Conservation (phyloP, 257 asterid genomes). For the Ligustrum vulgare region DNA sequence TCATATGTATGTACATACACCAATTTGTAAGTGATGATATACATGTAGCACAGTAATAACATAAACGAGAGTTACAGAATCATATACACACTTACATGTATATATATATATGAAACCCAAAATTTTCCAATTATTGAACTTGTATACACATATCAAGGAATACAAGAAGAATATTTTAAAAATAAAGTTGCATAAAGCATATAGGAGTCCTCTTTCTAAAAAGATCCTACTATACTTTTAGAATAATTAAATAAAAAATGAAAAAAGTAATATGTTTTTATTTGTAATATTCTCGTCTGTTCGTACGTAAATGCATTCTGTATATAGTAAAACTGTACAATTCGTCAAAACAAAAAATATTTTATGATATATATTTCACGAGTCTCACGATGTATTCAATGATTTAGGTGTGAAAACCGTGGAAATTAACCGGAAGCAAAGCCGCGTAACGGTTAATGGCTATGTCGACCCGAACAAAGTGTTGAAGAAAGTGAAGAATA, state of each 20-base stretch:
- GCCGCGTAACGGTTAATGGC: conserved; percentile 68
- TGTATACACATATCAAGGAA: neutral
- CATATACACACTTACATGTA: no score
- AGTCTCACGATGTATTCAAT: neutral
- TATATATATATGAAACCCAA: neutral
- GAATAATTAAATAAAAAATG: neutral
- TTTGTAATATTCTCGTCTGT: neutral
- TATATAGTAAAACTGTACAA: no score
- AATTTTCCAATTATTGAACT: neutral
- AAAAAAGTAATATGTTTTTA: neutral
- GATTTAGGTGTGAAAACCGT: conserved; percentile 63
- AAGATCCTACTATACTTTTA: neutral
- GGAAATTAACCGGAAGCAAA: conserved; percentile 69
- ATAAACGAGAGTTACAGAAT: no score
- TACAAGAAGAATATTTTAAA: conserved; percentile 3
- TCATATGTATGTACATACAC: no score
- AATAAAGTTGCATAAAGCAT: neutral
- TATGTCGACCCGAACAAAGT: conserved; percentile 69
- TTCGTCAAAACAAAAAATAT: no score
- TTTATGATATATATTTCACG: no score
- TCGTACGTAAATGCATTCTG: neutral
- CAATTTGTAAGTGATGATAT: no score
- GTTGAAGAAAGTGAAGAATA: conserved; percentile 59
- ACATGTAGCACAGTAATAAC: no score
- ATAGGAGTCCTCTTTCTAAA: conserved; percentile 1